Percentiles rank a stretch among this genome's conserved stretches.
Evolutionary conservation across 768 basidiomycete genomes (phyloP).

Genomic region (Baorangia bicolor): DNA sequence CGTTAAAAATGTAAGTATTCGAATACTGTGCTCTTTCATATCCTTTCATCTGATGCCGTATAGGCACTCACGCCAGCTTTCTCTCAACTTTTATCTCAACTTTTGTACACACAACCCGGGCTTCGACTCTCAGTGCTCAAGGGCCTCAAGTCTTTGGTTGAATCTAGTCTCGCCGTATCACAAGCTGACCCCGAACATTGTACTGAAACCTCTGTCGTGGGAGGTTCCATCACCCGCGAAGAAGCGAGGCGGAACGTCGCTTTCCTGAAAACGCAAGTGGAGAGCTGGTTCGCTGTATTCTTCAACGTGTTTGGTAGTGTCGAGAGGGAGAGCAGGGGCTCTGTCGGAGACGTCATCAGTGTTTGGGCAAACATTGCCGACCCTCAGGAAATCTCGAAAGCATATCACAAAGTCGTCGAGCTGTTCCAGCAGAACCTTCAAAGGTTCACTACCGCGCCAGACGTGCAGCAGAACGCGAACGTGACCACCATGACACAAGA

Average conservation of each 20-base stretch:
- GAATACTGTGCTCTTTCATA: not conserved
- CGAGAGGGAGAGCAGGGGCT: conserved; percentile 66
- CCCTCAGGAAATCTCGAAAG: conserved; percentile 75
- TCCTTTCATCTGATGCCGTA: conserved; percentile 1
- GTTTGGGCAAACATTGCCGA: conserved; percentile 84
- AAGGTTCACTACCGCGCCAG: conserved; percentile 34
- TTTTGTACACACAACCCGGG: conserved; percentile 87
- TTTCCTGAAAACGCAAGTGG: conserved; percentile 73
- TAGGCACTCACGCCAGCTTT: conserved; percentile 77
- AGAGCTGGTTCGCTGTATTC: conserved; percentile 92
- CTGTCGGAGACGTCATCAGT: conserved; percentile 85
- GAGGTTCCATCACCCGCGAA: conserved; percentile 45
- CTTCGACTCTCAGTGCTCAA: conserved; percentile 81
- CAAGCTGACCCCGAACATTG: conserved; percentile 29
- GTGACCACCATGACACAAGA: conserved; percentile 72
- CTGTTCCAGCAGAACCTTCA: conserved; percentile 67
- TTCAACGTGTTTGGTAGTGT: conserved; percentile 96
- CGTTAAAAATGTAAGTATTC: conserved; percentile 55
- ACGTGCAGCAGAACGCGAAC: conserved; percentile 38
- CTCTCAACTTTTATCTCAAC: conserved; percentile 86
- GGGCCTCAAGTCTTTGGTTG: conserved; percentile 78
- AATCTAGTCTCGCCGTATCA: conserved; percentile 66
- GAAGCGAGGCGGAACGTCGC: conserved; percentile 66
- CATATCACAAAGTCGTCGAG: conserved; percentile 73
- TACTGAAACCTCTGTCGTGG: conserved; percentile 26